Conservation (phyloP, 352 stramenopile genomes). For the Globisporangium paddicum region DNA sequence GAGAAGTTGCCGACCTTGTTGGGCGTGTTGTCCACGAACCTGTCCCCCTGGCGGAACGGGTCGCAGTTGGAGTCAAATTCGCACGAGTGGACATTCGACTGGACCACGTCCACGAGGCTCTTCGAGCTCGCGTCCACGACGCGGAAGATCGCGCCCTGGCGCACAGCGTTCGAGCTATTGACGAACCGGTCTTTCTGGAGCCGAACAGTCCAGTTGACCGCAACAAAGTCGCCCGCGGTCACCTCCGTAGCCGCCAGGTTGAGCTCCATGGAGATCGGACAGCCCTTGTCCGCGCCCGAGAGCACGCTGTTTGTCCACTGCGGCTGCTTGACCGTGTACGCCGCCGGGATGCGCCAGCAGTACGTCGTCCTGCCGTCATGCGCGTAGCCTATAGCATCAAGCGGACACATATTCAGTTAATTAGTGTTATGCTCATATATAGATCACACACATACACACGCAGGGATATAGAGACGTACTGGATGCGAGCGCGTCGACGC, state of each 20-base stretch:
- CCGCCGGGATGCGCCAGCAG: constrained; percentile 26
- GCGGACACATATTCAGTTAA: background rate
- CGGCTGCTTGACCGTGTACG: constrained; percentile 6
- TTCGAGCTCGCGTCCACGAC: constrained; percentile 9
- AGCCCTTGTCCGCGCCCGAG: constrained; percentile 9
- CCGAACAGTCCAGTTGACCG: constrained; percentile 20
- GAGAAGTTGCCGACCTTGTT: constrained; percentile 22
- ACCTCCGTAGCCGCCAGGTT: constrained; percentile 9
- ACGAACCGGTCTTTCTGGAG: constrained; percentile 15
- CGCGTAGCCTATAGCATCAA: constrained; percentile 10
- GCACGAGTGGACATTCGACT: constrained; percentile 27
- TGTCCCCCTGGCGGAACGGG: constrained; percentile 16
- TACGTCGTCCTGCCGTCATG: constrained; percentile 33
- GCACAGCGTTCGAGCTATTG: constrained; percentile 14
- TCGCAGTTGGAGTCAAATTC: constrained; percentile 25
- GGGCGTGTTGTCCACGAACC: constrained; percentile 18
- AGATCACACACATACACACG: background rate
- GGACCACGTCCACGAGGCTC: constrained; percentile 17
- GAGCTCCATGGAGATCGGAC: constrained; percentile 20
- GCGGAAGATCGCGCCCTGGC: constrained; percentile 1
- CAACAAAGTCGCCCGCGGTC: constrained; percentile 7
- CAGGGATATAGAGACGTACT: constrained; percentile 8
- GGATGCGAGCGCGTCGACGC: constrained; percentile 7
- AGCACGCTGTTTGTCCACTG: constrained; percentile 11
- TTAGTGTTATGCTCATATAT: background rate